phyloP scores from a whole-genome alignment of 2,329 filamentous ascomycete species.

The Penicillium sp. region DNA sequence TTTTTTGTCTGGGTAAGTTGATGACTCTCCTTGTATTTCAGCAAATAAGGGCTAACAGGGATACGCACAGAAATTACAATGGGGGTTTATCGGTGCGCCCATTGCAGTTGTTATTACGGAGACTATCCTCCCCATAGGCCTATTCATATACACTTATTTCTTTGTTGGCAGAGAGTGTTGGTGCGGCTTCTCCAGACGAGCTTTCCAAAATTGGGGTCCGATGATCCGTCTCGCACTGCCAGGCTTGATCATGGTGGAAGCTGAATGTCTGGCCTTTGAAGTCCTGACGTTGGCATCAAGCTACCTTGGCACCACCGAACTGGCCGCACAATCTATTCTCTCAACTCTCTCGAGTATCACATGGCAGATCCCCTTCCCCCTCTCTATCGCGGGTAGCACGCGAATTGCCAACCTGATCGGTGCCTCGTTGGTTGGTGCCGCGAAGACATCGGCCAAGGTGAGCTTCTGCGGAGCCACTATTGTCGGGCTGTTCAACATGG shows the following conservation, averaged over 20 bases:
- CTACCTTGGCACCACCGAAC: conserved; percentile 72
- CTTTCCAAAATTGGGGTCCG: conserved; percentile 72
- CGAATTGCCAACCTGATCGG: conserved; percentile 91
- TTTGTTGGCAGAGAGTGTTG: conserved; percentile 73
- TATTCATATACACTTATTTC: conserved; percentile 72
- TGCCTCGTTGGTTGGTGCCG: conserved; percentile 75
- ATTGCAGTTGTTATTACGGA: conserved; percentile 75
- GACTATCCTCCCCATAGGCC: conserved; percentile 68
- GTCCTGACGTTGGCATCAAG: conserved; percentile 80
- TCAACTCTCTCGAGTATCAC: conserved; percentile 75
- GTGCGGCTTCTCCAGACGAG: conserved; percentile 72
- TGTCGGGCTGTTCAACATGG: conserved; percentile 77
- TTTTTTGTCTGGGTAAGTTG: conserved; percentile 68
- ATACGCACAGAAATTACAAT: conserved; percentile 48
- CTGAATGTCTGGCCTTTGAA: conserved; percentile 92
- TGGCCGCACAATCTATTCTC: conserved; percentile 86
- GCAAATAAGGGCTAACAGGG: neutral
- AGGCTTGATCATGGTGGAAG: conserved; percentile 89
- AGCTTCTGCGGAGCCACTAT: conserved; percentile 65
- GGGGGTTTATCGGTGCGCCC: conserved; percentile 76
- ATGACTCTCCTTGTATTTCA: neutral
- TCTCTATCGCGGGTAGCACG: conserved; percentile 84
- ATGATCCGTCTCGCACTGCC: conserved; percentile 88
- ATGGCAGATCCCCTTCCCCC: conserved; percentile 89
- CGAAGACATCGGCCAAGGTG: conserved; percentile 77